A percentile compares a stretch with the other conserved stretches of the same genome.
phyloP scores from a whole-genome alignment of 1,284 basidiomycete species.

The Somion occarium region DNA sequence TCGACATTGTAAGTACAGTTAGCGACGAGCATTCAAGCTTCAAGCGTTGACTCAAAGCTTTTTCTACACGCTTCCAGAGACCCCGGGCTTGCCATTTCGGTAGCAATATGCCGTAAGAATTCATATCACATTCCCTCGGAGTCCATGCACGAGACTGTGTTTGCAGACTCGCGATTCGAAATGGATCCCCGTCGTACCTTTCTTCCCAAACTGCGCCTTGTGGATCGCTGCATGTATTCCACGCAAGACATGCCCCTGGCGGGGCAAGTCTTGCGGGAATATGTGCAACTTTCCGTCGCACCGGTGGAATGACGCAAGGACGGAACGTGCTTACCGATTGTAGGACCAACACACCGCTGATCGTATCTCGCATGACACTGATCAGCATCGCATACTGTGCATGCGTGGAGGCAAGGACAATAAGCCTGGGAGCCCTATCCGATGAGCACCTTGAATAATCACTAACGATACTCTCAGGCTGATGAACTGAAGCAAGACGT shows the following conservation, averaged over 20 bases:
- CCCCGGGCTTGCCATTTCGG: too few relatives aligned
- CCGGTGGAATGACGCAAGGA: background rate
- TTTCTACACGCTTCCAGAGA: too few relatives aligned
- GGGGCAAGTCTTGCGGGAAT: slow-evolving; percentile 7
- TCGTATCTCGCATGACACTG: background rate
- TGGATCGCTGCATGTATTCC: slow-evolving; percentile 4
- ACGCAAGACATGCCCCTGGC: slow-evolving; percentile 5
- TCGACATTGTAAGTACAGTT: background rate
- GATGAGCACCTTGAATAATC: background rate
- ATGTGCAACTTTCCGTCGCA: background rate
- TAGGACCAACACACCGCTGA: background rate
- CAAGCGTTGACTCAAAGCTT: background rate
- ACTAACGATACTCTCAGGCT: background rate
- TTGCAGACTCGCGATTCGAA: too few relatives aligned
- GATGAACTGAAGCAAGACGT: background rate
- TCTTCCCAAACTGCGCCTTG: background rate
- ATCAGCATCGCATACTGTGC: background rate
- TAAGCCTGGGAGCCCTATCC: background rate
- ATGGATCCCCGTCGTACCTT: background rate
- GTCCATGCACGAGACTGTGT: too few relatives aligned
- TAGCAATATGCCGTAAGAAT: too few relatives aligned
- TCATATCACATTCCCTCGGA: background rate
- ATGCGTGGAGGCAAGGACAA: too few relatives aligned
- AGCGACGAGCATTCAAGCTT: background rate
- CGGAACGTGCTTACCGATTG: background rate